phyloP scores from a whole-genome alignment of 2,329 filamentous ascomycete species.

The Cladosporium oxysporum region DNA sequence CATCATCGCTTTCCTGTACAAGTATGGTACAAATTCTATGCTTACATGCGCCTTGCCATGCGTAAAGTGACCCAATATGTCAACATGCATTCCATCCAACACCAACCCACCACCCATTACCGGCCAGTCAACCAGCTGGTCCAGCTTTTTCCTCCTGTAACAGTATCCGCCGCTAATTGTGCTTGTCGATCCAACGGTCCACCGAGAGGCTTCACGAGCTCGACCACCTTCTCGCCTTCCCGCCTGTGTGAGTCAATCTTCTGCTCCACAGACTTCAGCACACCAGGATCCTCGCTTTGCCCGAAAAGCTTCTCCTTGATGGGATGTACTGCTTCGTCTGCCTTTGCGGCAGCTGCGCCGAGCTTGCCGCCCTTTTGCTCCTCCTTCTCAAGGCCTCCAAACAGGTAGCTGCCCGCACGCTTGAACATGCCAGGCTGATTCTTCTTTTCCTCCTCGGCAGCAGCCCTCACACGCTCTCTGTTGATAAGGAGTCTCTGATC shows the following conservation, averaged over 20 bases:
- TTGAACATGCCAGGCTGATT: conserved; percentile 40
- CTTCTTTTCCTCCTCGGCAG: conserved; percentile 48
- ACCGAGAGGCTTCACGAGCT: conserved; percentile 35
- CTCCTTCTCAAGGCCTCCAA: conserved; percentile 37
- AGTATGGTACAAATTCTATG: conserved; percentile 19
- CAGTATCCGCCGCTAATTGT: conserved; percentile 41
- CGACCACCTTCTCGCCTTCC: conserved; percentile 32
- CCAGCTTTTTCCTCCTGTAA: conserved; percentile 45
- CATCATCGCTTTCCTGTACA: conserved; percentile 18
- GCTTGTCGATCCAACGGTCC: conserved; percentile 51
- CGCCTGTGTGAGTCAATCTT: conserved; percentile 33
- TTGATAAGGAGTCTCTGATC: conserved; percentile 55
- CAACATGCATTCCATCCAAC: background rate
- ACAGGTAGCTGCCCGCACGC: conserved; percentile 36
- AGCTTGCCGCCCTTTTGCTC: conserved; percentile 42
- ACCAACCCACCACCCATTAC: background rate
- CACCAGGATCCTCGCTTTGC: conserved; percentile 28
- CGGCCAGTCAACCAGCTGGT: conserved; percentile 42
- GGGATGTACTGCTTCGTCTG: conserved; percentile 17
- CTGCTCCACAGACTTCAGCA: conserved; percentile 38
- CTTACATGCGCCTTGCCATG: conserved; percentile 20
- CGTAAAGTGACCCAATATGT: conserved; percentile 11
- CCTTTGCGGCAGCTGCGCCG: conserved; percentile 29
- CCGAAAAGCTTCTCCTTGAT: conserved; percentile 25
- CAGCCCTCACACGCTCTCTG: conserved; percentile 64